Conservation (phyloP, 768 basidiomycete genomes). For the Lanmaoa pseudosensibilis region DNA sequence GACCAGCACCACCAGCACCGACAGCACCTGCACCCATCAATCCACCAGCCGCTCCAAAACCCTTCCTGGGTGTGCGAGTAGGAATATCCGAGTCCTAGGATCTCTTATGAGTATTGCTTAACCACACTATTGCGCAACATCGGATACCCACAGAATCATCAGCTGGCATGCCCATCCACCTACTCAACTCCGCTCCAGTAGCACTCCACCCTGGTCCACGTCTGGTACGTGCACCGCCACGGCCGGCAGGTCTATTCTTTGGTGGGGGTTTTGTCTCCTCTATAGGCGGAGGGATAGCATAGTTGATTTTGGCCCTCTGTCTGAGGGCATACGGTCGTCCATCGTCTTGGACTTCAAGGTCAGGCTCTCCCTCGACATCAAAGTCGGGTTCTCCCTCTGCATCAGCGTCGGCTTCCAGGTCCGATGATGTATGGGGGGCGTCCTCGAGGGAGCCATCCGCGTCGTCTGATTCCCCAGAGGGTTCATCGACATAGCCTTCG, state of each 20-base stretch:
- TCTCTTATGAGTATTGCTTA: not conserved
- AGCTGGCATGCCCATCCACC: slow-evolving; percentile 70
- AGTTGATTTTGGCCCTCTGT: slow-evolving; percentile 66
- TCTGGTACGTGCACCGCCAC: slow-evolving; percentile 39
- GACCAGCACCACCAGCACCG: slow-evolving; percentile 51
- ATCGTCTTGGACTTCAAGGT: slow-evolving; percentile 42
- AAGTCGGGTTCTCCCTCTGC: slow-evolving; percentile 42
- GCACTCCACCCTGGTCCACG: slow-evolving; percentile 77
- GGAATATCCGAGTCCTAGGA: slow-evolving; percentile 69
- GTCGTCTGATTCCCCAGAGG: slow-evolving; percentile 50
- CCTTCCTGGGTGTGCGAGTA: slow-evolving; percentile 68
- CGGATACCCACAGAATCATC: slow-evolving; percentile 62
- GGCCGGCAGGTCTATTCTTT: slow-evolving; percentile 39
- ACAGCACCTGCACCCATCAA: slow-evolving; percentile 48
- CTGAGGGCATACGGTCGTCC: slow-evolving; percentile 56
- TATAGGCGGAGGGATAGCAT: slow-evolving; percentile 77
- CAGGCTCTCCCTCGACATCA: slow-evolving; percentile 40
- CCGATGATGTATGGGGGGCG: slow-evolving; percentile 42
- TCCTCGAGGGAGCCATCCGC: slow-evolving; percentile 63
- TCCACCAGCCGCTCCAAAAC: slow-evolving; percentile 54
- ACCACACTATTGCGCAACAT: not conserved
- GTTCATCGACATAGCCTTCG: slow-evolving; percentile 50
- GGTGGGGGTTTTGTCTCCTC: slow-evolving; percentile 57
- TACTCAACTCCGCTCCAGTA: slow-evolving; percentile 70
- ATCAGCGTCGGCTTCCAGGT: slow-evolving; percentile 36